A percentile compares a stretch with the other conserved stretches of the same genome.
These are phyloP conservation scores for Gyromitra esculenta DNA, from an alignment of 2,329 filamentous ascomycete genomes.

Conservation along the genomic window DNA sequence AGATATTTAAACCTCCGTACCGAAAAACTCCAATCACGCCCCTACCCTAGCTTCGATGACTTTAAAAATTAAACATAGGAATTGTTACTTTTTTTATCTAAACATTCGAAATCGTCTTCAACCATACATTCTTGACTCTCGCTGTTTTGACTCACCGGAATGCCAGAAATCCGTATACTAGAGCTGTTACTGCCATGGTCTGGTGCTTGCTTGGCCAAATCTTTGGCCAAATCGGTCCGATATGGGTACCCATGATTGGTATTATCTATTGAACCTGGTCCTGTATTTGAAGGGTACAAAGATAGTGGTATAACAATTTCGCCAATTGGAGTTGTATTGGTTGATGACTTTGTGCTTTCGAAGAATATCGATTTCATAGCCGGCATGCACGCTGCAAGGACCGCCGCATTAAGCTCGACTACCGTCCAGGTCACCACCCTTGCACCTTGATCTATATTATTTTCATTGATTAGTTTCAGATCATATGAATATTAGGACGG, in stretches of 20 bases:
- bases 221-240: not conserved
- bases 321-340: constrained; percentile 2
- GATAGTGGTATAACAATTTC: constrained; percentile 8
- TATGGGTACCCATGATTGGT: not conserved
- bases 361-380: constrained; percentile 13
- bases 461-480: not conserved
- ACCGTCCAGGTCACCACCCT: constrained; percentile 5
- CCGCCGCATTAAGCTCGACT: constrained; percentile 5
- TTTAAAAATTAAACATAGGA: not conserved
- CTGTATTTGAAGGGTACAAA: not conserved
- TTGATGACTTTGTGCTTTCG: not conserved
- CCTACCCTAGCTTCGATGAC: not conserved
- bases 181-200: not conserved
- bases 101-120: not conserved
- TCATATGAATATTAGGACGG: not conserved
- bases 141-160: not conserved
- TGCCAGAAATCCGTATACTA: not conserved
- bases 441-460: constrained; percentile 10
- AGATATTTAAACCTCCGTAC: not conserved
- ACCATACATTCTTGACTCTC: constrained; percentile 24
- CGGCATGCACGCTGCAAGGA: constrained; percentile 20
- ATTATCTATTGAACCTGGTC: not conserved
- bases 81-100: not conserved
- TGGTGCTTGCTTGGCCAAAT: not conserved
- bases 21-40: constrained; percentile 6